Percentiles rank a stretch among this genome's conserved stretches.
These are phyloP conservation scores for Tylopilus felleus DNA, from an alignment of 768 basidiomycete species.

Conservation along the genomic window DNA sequence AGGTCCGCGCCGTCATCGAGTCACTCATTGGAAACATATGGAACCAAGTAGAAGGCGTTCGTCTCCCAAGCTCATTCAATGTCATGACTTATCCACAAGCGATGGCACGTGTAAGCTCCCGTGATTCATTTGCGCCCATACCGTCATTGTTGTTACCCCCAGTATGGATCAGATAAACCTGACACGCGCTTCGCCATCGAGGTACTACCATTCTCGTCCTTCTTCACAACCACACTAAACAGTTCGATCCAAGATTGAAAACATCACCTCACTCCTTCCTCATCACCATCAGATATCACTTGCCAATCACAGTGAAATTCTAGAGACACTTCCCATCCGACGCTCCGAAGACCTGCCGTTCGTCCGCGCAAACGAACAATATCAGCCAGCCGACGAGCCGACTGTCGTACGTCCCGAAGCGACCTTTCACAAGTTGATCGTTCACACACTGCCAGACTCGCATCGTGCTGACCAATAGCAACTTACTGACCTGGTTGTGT, in stretches of 20 bases:
- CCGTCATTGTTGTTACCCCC: constrained; percentile 17
- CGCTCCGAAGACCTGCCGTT: constrained; percentile 24
- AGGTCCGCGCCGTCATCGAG: constrained; percentile 81
- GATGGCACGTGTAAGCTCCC: constrained; percentile 71
- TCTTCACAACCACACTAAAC: constrained; percentile 8
- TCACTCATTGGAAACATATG: constrained; percentile 71
- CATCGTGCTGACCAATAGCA: constrained; percentile 46
- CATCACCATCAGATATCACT: constrained; percentile 23
- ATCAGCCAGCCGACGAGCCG: constrained; percentile 18
- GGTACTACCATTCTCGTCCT: constrained; percentile 43
- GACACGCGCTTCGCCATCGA: constrained; percentile 86
- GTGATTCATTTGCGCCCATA: constrained; percentile 7
- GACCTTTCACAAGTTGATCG: neutral
- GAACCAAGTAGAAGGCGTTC: constrained; percentile 61
- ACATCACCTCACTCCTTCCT: constrained; percentile 33
- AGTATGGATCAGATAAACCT: constrained; percentile 96
- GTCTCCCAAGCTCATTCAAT: constrained; percentile 59
- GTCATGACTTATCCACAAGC: constrained; percentile 90
- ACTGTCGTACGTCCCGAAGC: constrained; percentile 22
- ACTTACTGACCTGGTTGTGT: constrained; percentile 45
- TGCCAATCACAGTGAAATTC: constrained; percentile 23
- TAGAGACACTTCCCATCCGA: constrained; percentile 36
- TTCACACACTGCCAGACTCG: constrained; percentile 40
- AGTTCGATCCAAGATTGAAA: constrained; percentile 30
- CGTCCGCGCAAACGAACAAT: constrained; percentile 26